Evolutionary conservation across 768 basidiomycete genomes (phyloP).

Genomic region (Kwoniella sp.): DNA sequence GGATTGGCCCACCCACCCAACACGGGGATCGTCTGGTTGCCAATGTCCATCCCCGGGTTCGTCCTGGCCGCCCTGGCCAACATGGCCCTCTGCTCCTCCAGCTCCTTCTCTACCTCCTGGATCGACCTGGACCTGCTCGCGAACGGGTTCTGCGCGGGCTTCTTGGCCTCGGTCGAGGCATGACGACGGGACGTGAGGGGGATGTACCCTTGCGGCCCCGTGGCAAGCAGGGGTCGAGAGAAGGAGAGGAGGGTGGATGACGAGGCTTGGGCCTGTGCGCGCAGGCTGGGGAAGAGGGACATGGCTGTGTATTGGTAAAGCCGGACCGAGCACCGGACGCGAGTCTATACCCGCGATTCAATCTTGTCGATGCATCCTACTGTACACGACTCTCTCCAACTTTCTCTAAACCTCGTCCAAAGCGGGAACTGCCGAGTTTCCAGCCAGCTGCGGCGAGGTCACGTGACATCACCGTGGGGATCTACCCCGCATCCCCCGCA

Average conservation of each 20-base stretch:
- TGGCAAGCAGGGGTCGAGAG: not conserved
- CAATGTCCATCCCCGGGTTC: slow-evolving; percentile 15
- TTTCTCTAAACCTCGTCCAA: too few relatives aligned
- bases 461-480: too few relatives aligned
- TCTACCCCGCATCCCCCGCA: too few relatives aligned
- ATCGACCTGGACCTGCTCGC: slow-evolving; percentile 2
- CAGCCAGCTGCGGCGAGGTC: too few relatives aligned
- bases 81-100: slow-evolving; percentile 16
- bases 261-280: slow-evolving; percentile 7
- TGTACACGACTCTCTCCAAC: too few relatives aligned
- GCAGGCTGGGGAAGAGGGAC: slow-evolving; percentile 9
- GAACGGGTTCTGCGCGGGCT: not conserved
- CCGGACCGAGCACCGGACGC: too few relatives aligned
- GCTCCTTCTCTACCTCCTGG: slow-evolving; percentile 17
- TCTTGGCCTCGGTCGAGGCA: not conserved
- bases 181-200: not conserved
- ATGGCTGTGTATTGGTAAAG: too few relatives aligned
- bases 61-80: slow-evolving; percentile 9
- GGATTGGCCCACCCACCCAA: slow-evolving; percentile 8
- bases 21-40: slow-evolving; percentile 7
- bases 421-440: too few relatives aligned
- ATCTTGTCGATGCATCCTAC: too few relatives aligned
- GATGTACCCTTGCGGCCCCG: not conserved
- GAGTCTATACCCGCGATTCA: too few relatives aligned
- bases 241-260: not conserved